Conservation (phyloP, 306 rosid species). For the Glycine latifolia region DNA sequence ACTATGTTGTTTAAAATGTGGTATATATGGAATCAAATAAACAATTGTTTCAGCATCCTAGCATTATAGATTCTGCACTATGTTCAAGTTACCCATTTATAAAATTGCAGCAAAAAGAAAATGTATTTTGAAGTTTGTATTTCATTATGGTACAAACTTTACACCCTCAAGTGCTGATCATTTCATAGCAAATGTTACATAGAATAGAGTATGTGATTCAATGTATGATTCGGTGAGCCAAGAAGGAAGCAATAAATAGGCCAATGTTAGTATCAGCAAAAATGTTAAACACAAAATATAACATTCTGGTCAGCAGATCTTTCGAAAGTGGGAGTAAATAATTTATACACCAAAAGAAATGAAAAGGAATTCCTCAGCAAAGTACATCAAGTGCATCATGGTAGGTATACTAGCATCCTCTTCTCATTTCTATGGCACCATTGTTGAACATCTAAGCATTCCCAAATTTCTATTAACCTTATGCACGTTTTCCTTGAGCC, state of each 20-base stretch:
- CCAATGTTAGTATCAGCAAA: constrained; percentile 48
- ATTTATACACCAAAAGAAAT: constrained; percentile 40
- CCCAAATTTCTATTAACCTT: constrained; percentile 37
- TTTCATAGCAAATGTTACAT: constrained; percentile 34
- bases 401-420: constrained; percentile 18
- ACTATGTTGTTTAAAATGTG: background rate
- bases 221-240: constrained; percentile 4
- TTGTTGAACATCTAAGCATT: constrained; percentile 35
- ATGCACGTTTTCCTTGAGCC: constrained; percentile 84
- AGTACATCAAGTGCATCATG: constrained; percentile 37
- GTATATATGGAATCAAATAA: background rate
- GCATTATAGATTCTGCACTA: background rate
- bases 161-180: constrained; percentile 7
- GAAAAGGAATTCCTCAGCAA: constrained; percentile 43
- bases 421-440: constrained; percentile 44
- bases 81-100: background rate
- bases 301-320: constrained; percentile 34
- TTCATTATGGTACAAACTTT: constrained; percentile 17
- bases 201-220: background rate
- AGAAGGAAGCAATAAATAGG: constrained; percentile 42
- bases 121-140: background rate
- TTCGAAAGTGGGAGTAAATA: constrained; percentile 25
- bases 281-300: constrained; percentile 35
- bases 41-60: background rate
- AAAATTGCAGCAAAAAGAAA: background rate